These are phyloP conservation scores for Pichia sp. DNA, from an alignment of 1,139 yeast species.

Conservation along the genomic window DNA sequence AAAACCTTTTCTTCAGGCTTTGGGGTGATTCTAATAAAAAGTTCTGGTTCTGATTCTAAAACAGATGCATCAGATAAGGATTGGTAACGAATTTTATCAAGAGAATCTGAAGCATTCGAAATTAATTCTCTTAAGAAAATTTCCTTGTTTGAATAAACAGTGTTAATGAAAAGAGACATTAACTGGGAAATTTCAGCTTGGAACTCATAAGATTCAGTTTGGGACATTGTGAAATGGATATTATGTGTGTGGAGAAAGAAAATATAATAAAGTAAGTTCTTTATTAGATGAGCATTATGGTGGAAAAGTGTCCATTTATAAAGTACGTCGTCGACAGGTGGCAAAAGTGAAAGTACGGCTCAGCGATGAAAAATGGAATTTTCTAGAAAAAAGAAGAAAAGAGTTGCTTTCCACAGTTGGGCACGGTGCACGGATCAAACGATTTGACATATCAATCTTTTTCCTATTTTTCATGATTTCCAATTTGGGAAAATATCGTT, in stretches of 20 bases:
- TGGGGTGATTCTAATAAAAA: conserved; percentile 96
- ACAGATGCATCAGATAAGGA: conserved; percentile 87
- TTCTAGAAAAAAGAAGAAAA: background rate
- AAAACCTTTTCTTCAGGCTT: conserved; percentile 88
- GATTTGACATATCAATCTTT: too few relatives aligned
- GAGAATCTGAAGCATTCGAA: conserved; percentile 95
- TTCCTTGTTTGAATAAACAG: conserved; percentile 99
- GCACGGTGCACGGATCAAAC: background rate
- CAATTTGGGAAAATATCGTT: background rate
- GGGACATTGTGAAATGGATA: conserved; percentile 37
- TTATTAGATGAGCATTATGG: background rate
- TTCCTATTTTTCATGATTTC: too few relatives aligned
- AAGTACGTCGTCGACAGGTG: background rate
- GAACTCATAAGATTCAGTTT: conserved; percentile 85
- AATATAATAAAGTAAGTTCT: too few relatives aligned
- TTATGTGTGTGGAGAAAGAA: background rate
- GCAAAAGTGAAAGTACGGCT: background rate
- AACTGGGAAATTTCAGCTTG: conserved; percentile 99
- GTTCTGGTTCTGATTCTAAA: conserved; percentile 92
- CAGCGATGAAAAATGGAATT: background rate
- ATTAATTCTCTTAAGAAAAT: conserved; percentile 98
- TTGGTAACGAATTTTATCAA: conserved; percentile 96
- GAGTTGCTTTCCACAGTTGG: too few relatives aligned
- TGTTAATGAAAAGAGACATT: conserved; percentile 99
- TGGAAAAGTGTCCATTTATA: background rate